Conservation (phyloP, 257 asterid species). For the Salvia hispanica region DNA sequence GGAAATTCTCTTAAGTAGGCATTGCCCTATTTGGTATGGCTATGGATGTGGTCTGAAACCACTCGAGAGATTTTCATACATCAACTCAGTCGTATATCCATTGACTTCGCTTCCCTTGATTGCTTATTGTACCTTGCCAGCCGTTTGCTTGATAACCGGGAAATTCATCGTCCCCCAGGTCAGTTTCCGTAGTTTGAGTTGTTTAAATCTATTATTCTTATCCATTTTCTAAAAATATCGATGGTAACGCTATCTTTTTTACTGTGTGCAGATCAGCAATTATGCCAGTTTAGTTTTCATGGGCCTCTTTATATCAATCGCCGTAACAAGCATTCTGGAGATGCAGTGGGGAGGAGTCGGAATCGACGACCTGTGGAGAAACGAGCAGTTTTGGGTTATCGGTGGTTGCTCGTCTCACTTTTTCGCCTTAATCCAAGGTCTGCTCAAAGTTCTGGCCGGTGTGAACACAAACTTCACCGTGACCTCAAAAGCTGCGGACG, state of each 20-base stretch:
- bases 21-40: constrained; percentile 56
- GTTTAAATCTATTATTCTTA: background rate
- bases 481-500: constrained; percentile 64
- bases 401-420: constrained; percentile 64
- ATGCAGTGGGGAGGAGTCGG: constrained; percentile 65
- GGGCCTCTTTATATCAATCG: constrained; percentile 59
- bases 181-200: background rate
- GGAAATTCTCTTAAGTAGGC: constrained; percentile 49
- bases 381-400: constrained; percentile 71
- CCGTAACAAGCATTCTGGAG: constrained; percentile 54
- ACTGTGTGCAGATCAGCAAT: constrained; percentile 52
- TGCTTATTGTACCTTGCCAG: constrained; percentile 50
- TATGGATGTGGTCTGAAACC: constrained; percentile 54
- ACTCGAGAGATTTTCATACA: constrained; percentile 49
- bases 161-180: constrained; percentile 54
- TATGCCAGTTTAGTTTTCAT: constrained; percentile 61
- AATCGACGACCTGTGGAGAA: constrained; percentile 65
- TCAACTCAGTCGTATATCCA: constrained; percentile 51
- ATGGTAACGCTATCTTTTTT: background rate
- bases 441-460: constrained; percentile 64
- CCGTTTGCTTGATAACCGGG: constrained; percentile 50
- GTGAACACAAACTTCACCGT: constrained; percentile 66
- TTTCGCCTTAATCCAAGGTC: constrained; percentile 64
- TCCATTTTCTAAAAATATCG: background rate
- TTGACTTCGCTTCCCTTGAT: constrained; percentile 50